phyloP scores from a whole-genome alignment of 2,329 filamentous ascomycete species.

The Ascochyta viciae-villosae region DNA sequence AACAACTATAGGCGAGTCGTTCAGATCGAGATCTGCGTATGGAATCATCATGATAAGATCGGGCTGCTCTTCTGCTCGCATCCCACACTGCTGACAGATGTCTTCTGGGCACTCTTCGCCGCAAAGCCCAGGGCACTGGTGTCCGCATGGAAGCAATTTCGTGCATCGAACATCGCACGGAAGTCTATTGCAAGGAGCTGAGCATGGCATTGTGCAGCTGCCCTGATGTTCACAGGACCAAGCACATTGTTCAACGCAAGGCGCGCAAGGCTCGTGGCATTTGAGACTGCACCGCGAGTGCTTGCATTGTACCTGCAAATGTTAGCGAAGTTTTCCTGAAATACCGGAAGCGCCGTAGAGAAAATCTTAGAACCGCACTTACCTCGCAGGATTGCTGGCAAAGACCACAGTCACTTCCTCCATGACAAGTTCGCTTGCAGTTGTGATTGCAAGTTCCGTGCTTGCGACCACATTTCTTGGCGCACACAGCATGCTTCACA shows the following conservation, averaged over 20 bases:
- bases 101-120: constrained; percentile 36
- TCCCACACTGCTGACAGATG: constrained; percentile 34
- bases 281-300: constrained; percentile 33
- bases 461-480: constrained; percentile 34
- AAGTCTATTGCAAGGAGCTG: constrained; percentile 40
- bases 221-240: constrained; percentile 46
- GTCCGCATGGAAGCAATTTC: constrained; percentile 35
- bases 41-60: constrained; percentile 35
- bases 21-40: constrained; percentile 38
- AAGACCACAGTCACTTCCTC: constrained; percentile 32
- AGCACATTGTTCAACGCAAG: constrained; percentile 44
- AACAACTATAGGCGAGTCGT: constrained; percentile 38
- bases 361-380: not conserved
- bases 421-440: constrained; percentile 37
- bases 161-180: constrained; percentile 42
- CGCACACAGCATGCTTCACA: constrained; percentile 27
- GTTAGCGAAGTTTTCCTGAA: not conserved
- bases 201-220: constrained; percentile 46
- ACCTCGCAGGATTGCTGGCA: constrained; percentile 35
- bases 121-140: constrained; percentile 44
- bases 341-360: not conserved
- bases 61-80: constrained; percentile 25
- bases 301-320: constrained; percentile 35
- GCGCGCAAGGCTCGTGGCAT: constrained; percentile 44
- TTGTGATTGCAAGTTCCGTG: constrained; percentile 39